These are phyloP conservation scores for Coemansia sp. DNA, from an alignment of 192 early-diverging fungal genomes.

Conservation along the genomic window DNA sequence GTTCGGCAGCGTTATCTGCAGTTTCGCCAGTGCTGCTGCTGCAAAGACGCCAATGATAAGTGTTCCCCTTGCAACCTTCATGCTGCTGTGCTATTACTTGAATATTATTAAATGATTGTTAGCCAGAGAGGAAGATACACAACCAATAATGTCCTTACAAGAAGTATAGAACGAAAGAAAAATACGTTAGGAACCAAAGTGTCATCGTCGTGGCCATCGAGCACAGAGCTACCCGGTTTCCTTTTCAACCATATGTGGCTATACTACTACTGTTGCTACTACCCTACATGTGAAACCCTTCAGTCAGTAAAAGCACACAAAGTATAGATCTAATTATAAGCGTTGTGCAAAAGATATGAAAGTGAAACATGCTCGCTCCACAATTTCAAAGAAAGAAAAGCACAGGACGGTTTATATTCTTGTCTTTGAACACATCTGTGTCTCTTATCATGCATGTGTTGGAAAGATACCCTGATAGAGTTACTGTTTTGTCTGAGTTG, in stretches of 20 bases:
- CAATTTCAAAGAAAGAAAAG: neutral
- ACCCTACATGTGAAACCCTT: neutral
- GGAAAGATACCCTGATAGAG: too few species aligned
- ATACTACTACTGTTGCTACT: too few species aligned
- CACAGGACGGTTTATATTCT: neutral
- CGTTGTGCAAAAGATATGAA: neutral
- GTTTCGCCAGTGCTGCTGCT: slow-evolving; percentile 31
- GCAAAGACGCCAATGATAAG: slow-evolving; percentile 24
- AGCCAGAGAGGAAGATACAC: neutral
- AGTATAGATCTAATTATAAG: too few species aligned
- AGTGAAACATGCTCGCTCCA: neutral
- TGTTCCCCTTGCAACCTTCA: slow-evolving; percentile 9
- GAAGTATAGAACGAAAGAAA: neutral
- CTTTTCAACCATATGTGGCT: neutral
- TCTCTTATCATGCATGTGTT: neutral
- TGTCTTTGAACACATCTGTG: neutral
- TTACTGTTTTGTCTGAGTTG: too few species aligned
- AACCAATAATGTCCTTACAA: neutral
- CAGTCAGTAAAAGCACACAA: neutral
- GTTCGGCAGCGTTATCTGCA: slow-evolving; percentile 52
- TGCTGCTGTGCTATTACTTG: neutral
- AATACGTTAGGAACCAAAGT: neutral
- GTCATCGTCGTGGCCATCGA: neutral
- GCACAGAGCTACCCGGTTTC: neutral
- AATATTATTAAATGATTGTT: neutral